Evolutionary conservation across 768 basidiomycete genomes (phyloP).

Genomic region (Harrya chromipes): DNA sequence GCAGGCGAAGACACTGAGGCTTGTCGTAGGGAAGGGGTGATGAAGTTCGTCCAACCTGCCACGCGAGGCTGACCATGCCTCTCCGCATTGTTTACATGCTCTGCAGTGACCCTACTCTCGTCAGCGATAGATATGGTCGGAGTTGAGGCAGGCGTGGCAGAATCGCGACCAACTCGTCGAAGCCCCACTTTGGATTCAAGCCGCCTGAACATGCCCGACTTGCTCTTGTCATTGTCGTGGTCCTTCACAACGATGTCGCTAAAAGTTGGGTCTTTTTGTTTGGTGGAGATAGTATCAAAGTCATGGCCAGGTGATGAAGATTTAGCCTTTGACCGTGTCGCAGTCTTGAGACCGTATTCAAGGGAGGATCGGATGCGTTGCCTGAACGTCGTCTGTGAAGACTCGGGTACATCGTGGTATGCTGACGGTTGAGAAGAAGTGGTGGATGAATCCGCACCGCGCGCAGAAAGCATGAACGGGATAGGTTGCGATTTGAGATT

Average conservation of each 20-base stretch:
- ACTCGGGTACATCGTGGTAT: constrained; percentile 35
- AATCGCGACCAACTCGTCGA: constrained; percentile 42
- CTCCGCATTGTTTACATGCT: constrained; percentile 37
- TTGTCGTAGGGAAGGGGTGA: constrained; percentile 62
- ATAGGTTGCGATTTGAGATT: constrained; percentile 33
- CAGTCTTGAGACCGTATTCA: constrained; percentile 63
- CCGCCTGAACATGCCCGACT: constrained; percentile 43
- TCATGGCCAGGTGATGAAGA: constrained; percentile 36
- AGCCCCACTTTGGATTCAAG: constrained; percentile 52
- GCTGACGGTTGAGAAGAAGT: constrained; percentile 28
- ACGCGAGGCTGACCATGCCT: constrained; percentile 40
- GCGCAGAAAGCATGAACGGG: constrained; percentile 41
- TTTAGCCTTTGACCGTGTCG: constrained; percentile 55
- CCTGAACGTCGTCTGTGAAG: constrained; percentile 51
- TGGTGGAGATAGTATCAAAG: constrained; percentile 42
- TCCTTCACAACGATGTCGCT: constrained; percentile 27
- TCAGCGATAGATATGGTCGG: constrained; percentile 35
- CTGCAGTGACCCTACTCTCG: constrained; percentile 20
- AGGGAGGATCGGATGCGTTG: constrained; percentile 62
- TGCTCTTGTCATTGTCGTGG: constrained; percentile 40
- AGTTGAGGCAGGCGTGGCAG: constrained; percentile 37
- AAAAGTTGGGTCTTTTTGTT: constrained; percentile 41
- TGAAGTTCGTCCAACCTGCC: constrained; percentile 57
- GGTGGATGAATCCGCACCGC: constrained; percentile 36
- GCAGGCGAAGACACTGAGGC: constrained; percentile 77